Evolutionary conservation across 192 early-diverging fungal species (phyloP).

Genomic region (Bifiguratus adelaidae): DNA sequence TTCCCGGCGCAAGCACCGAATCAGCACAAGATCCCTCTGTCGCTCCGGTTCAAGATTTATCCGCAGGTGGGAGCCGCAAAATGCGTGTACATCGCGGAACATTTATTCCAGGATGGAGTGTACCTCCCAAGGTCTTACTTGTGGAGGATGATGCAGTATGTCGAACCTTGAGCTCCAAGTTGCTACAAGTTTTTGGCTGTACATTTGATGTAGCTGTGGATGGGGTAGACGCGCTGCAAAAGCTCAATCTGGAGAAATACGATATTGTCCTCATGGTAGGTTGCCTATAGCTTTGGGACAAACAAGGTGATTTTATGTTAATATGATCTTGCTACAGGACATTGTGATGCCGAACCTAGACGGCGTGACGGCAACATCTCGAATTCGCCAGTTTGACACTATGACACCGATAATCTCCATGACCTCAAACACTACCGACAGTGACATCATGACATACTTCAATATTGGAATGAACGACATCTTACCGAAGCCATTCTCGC

Average conservation of each 20-base stretch:
- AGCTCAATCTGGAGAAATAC: conserved; percentile 50
- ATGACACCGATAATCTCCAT: conserved; percentile 66
- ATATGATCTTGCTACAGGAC: conserved; percentile 26
- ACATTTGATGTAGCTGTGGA: conserved; percentile 57
- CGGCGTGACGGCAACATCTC: conserved; percentile 58
- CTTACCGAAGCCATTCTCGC: conserved; percentile 58
- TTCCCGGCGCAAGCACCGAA: background rate
- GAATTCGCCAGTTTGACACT: conserved; percentile 59
- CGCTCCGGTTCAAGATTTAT: background rate
- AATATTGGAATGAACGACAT: conserved; percentile 69
- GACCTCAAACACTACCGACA: conserved; percentile 57
- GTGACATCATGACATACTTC: conserved; percentile 55
- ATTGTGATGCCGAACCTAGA: conserved; percentile 64
- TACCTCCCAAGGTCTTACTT: conserved; percentile 48
- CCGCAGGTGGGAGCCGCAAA: conserved; percentile 9
- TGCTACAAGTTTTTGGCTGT: conserved; percentile 58
- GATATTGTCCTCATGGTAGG: conserved; percentile 65
- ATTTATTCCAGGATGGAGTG: conserved; percentile 28
- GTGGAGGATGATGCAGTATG: conserved; percentile 63
- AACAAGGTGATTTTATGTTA: background rate
- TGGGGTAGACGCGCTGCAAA: conserved; percentile 55
- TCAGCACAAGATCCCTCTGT: background rate
- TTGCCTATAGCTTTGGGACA: background rate
- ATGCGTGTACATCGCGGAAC: conserved; percentile 12
- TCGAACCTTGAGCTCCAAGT: conserved; percentile 32